Conservation (phyloP, 2,329 filamentous ascomycete species). For the Hypoxylon sp. region DNA sequence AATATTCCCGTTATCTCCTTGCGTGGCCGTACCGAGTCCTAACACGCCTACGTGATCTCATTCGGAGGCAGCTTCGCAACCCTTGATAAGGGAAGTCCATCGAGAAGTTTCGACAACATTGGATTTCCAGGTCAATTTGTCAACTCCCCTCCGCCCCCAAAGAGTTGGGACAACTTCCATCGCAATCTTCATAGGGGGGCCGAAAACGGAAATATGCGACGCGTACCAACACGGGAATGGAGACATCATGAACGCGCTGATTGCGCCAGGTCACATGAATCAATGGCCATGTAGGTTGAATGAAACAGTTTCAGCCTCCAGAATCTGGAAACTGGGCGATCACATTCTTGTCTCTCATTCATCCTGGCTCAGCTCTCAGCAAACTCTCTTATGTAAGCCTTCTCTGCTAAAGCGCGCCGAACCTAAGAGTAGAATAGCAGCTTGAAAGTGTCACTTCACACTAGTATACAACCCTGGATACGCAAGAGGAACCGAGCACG, state of each 20-base stretch:
- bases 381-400: neutral
- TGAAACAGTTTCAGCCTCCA: slow-evolving; percentile 14
- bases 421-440: neutral
- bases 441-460: neutral
- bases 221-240: neutral
- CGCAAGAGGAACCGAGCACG: neutral
- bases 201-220: neutral
- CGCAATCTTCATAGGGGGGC: no score
- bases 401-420: no score
- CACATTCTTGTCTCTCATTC: neutral
- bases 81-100: slow-evolving; percentile 2
- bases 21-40: neutral
- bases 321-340: neutral
- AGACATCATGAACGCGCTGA: slow-evolving; percentile 11
- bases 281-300: slow-evolving; percentile 14
- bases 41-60: neutral
- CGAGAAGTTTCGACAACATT: slow-evolving; percentile 17
- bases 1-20: slow-evolving; percentile 10
- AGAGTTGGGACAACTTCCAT: no score
- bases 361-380: neutral
- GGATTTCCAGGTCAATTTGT: neutral
- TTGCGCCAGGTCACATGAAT: slow-evolving; percentile 30
- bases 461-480: neutral
- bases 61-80: neutral
- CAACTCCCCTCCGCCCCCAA: no score